phyloP scores from a whole-genome alignment of 192 early-diverging fungal genomes.

The Oehlia diaphana region DNA sequence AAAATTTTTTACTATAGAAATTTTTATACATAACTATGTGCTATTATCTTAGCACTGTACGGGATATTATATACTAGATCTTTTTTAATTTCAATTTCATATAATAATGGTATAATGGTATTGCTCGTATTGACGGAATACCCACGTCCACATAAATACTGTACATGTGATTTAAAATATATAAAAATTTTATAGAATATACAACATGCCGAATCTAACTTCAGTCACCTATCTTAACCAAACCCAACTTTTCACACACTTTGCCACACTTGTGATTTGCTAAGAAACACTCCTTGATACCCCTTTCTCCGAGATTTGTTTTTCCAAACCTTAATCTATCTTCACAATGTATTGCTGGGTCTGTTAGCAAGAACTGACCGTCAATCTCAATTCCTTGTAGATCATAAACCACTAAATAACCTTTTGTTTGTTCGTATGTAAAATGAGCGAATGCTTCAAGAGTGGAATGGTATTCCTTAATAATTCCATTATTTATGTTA shows the following conservation, averaged over 20 bases:
- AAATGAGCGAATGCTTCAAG: slow-evolving; percentile 24
- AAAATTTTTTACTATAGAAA: no score
- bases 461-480: not conserved
- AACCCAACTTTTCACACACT: slow-evolving; percentile 13
- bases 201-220: no score
- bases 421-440: slow-evolving; percentile 9
- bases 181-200: no score
- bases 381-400: slow-evolving; percentile 12
- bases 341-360: slow-evolving; percentile 24
- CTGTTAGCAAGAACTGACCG: slow-evolving; percentile 18
- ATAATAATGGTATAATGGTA: no score
- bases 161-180: no score
- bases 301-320: slow-evolving; percentile 19
- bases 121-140: no score
- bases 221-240: not conserved
- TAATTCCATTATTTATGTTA: slow-evolving; percentile 16
- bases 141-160: no score
- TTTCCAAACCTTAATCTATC: slow-evolving; percentile 9
- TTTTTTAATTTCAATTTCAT: no score
- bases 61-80: no score
- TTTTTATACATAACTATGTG: no score
- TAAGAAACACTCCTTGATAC: slow-evolving; percentile 16
- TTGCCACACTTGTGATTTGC: slow-evolving; percentile 7
- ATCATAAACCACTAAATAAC: slow-evolving; percentile 26
- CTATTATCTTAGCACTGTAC: no score